A percentile compares a stretch with the other conserved stretches of the same genome.
phyloP scores from a whole-genome alignment of 176 grass and related monocot genomes.

The Avena atlantica region DNA sequence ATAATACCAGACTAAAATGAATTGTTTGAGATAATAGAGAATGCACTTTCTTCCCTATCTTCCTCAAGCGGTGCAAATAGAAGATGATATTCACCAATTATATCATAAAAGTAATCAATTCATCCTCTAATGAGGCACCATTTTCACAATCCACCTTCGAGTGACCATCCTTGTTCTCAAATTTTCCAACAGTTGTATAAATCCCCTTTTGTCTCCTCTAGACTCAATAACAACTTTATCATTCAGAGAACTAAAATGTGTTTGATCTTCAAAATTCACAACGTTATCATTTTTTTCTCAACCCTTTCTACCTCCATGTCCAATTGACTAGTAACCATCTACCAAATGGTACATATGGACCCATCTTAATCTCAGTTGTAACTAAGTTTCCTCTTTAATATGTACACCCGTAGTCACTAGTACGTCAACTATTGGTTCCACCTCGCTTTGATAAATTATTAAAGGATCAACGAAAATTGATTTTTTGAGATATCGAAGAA shows the following conservation, averaged over 20 bases:
- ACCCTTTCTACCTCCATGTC: not conserved
- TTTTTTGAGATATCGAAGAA: too few species aligned
- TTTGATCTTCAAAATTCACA: not conserved
- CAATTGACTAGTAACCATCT: not conserved
- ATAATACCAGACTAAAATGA: too few species aligned
- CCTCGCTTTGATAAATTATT: not conserved
- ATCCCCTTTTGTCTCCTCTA: not conserved
- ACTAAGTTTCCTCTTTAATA: not conserved
- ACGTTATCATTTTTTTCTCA: not conserved
- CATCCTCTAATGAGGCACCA: not conserved
- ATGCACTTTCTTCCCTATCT: constrained; percentile 30
- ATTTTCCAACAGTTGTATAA: not conserved
- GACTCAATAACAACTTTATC: not conserved
- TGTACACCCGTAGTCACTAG: not conserved
- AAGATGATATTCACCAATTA: constrained; percentile 1
- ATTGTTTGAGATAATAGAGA: constrained; percentile 14
- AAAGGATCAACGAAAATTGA: not conserved
- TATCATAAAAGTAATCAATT: too few species aligned
- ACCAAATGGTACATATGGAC: not conserved
- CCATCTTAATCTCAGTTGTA: not conserved
- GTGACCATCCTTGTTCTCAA: not conserved
- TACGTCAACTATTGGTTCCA: not conserved
- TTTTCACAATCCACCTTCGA: not conserved
- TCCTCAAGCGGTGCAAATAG: too few species aligned
- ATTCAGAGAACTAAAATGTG: not conserved